Evolutionary conservation across 371 early-diverging fungal species (phyloP).

Genomic region (Lichtheimia ramosa): DNA sequence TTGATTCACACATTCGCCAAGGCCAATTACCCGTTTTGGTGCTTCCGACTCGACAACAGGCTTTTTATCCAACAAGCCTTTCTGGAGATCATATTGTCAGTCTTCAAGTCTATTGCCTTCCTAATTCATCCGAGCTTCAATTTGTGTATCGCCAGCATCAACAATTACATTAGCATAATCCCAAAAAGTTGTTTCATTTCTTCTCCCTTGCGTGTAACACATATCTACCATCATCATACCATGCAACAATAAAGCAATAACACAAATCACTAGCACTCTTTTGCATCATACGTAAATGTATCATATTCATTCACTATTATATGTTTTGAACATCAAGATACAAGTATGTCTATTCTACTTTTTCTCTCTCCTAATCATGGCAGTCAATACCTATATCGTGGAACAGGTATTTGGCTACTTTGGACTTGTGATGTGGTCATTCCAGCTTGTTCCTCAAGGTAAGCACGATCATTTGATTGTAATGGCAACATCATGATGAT

Average conservation of each 20-base stretch:
- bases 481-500: neutral
- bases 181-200: too few species aligned
- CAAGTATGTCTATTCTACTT: neutral
- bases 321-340: neutral
- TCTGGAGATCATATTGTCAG: conserved; percentile 11
- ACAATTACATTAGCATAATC: neutral
- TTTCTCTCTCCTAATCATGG: conserved; percentile 5
- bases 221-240: too few species aligned
- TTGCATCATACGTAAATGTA: too few species aligned
- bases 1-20: conserved; percentile 31
- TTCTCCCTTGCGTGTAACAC: too few species aligned
- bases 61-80: conserved; percentile 18
- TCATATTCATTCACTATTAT: too few species aligned
- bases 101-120: conserved; percentile 13
- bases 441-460: conserved; percentile 61
- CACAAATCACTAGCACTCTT: too few species aligned
- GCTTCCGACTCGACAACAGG: conserved; percentile 11
- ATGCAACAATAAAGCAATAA: too few species aligned
- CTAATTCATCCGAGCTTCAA: conserved; percentile 6
- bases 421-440: conserved; percentile 60
- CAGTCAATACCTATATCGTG: conserved; percentile 8
- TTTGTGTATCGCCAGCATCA: conserved; percentile 16
- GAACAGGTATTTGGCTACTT: conserved; percentile 55
- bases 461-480: neutral
- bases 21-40: conserved; percentile 25